Evolutionary conservation across 2,329 filamentous ascomycete genomes (phyloP).

Genomic region (Ascochyta viciae-villosae): DNA sequence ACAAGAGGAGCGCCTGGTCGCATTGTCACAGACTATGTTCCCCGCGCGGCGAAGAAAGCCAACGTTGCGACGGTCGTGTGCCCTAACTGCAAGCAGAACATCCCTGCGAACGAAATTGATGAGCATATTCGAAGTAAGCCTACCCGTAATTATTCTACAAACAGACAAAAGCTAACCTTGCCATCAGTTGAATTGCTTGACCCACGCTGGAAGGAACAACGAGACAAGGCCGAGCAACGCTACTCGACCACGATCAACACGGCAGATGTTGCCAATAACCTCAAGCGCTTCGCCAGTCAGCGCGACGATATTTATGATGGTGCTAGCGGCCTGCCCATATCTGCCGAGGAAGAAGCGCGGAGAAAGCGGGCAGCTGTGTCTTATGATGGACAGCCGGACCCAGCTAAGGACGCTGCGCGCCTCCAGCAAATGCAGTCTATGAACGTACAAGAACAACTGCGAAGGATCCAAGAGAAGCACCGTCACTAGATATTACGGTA

Average conservation of each 20-base stretch:
- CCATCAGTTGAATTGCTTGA: slow-evolving; percentile 82
- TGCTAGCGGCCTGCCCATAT: slow-evolving; percentile 70
- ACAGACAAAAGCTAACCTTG: slow-evolving; percentile 46
- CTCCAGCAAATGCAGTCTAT: slow-evolving; percentile 60
- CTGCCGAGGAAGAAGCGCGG: slow-evolving; percentile 75
- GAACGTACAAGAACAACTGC: slow-evolving; percentile 87
- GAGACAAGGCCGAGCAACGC: slow-evolving; percentile 84
- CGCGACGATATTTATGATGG: slow-evolving; percentile 86
- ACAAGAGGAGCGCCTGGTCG: slow-evolving; percentile 73
- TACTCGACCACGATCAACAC: slow-evolving; percentile 87
- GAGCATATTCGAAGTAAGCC: slow-evolving; percentile 85
- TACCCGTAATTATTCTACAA: background rate
- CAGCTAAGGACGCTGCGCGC: slow-evolving; percentile 61
- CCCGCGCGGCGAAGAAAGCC: slow-evolving; percentile 74
- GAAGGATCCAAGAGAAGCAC: slow-evolving; percentile 67
- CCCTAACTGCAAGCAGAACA: slow-evolving; percentile 90
- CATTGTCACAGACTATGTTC: slow-evolving; percentile 92
- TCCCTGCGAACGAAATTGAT: slow-evolving; percentile 85
- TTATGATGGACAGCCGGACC: slow-evolving; percentile 69
- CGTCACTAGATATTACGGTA: slow-evolving; percentile 22
- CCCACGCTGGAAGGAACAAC: slow-evolving; percentile 94
- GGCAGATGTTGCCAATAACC: slow-evolving; percentile 87
- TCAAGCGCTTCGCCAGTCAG: slow-evolving; percentile 92
- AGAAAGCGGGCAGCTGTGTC: slow-evolving; percentile 77
- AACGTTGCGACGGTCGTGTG: slow-evolving; percentile 76